Evolutionary conservation across 1,284 basidiomycete species (phyloP).

Genomic region (Sanghuangporus weigelae): DNA sequence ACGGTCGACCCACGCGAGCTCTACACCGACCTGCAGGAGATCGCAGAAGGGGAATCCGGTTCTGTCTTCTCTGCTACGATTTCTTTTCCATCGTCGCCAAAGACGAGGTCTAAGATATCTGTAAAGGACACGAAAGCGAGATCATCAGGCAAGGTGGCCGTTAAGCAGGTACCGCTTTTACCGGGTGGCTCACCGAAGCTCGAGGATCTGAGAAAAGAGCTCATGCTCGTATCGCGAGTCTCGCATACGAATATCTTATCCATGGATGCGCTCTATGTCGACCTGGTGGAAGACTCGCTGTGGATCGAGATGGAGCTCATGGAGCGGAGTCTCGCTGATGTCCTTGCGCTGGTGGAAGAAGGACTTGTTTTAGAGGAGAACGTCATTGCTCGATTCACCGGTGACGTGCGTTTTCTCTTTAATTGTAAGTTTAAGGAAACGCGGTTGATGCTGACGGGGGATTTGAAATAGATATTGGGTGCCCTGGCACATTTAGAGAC

Average conservation of each 20-base stretch:
- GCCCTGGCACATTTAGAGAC: constrained; percentile 60
- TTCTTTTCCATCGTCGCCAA: constrained; percentile 27
- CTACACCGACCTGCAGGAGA: constrained; percentile 63
- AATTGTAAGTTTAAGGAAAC: not conserved
- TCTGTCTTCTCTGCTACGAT: constrained; percentile 63
- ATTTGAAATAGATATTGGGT: constrained; percentile 43
- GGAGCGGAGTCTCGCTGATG: constrained; percentile 77
- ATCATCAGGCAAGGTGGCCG: constrained; percentile 44
- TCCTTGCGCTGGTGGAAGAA: constrained; percentile 54
- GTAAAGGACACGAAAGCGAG: constrained; percentile 28
- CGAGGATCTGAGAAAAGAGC: constrained; percentile 52
- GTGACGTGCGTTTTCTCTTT: constrained; percentile 51
- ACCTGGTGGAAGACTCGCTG: constrained; percentile 56
- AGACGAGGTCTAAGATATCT: constrained; percentile 29
- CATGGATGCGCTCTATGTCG: constrained; percentile 66
- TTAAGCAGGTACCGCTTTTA: constrained; percentile 62
- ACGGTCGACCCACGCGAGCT: constrained; percentile 51
- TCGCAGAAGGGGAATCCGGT: constrained; percentile 76
- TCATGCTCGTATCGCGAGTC: constrained; percentile 49
- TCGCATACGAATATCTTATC: constrained; percentile 55
- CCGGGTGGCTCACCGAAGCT: constrained; percentile 58
- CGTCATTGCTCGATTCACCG: constrained; percentile 62
- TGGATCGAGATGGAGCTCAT: constrained; percentile 85
- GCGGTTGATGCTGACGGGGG: not conserved
- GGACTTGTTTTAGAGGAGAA: constrained; percentile 59